Evolutionary conservation across 2,329 filamentous ascomycete genomes (phyloP).

Genomic region (Nannizzia gypsea): DNA sequence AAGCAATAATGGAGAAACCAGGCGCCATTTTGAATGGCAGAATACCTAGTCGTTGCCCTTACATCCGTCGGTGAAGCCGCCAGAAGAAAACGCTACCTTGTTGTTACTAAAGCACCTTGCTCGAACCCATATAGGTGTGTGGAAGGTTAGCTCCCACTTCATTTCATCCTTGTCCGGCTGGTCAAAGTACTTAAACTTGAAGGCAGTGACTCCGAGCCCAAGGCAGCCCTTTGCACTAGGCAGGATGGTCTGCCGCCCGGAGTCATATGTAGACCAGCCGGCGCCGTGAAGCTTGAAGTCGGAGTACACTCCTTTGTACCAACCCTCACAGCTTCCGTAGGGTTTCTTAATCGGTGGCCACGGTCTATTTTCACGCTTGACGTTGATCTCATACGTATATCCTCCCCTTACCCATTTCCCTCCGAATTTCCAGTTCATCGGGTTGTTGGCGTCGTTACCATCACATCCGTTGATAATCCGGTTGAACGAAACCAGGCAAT

Average conservation of each 20-base stretch:
- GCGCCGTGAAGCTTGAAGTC: constrained; percentile 17
- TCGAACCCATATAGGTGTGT: constrained; percentile 17
- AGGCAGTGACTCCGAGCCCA: constrained; percentile 15
- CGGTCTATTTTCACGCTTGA: constrained; percentile 15
- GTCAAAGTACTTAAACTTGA: constrained; percentile 21
- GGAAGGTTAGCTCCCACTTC: constrained; percentile 18
- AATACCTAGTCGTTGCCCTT: background rate
- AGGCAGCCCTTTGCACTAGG: constrained; percentile 15
- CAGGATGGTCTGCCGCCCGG: constrained; percentile 18
- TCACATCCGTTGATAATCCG: constrained; percentile 23
- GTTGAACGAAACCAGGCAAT: constrained; percentile 12
- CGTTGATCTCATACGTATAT: constrained; percentile 19
- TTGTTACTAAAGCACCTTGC: constrained; percentile 17
- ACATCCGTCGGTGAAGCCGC: constrained; percentile 11
- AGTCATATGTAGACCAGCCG: constrained; percentile 20
- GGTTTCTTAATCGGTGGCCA: constrained; percentile 18
- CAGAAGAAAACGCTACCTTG: constrained; percentile 13
- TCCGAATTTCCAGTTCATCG: constrained; percentile 22
- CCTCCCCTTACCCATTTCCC: constrained; percentile 18
- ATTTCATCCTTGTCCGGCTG: constrained; percentile 16
- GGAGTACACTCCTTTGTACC: constrained; percentile 15
- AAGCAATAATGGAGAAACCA: background rate
- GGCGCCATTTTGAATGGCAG: background rate
- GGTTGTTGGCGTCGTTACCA: constrained; percentile 17
- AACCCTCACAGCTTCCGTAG: constrained; percentile 16